These are phyloP conservation scores for Strigomonas oncopelti DNA, from an alignment of 208 protist species.

Conservation along the genomic window DNA sequence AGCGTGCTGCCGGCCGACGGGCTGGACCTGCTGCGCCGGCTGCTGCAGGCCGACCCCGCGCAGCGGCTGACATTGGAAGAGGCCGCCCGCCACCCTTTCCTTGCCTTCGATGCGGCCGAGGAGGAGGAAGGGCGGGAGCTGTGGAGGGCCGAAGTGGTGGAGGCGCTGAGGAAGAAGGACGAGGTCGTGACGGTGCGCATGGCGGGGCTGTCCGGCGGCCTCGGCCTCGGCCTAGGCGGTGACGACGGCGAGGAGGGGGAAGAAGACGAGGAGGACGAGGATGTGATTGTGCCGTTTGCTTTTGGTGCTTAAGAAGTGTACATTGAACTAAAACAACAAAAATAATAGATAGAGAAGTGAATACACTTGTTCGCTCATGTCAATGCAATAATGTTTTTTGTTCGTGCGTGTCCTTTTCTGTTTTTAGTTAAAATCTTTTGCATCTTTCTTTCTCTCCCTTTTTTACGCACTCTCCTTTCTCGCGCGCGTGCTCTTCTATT, in stretches of 20 bases:
- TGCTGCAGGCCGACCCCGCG: constrained; percentile 54
- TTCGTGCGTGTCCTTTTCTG: too few species aligned
- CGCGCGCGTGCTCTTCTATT: too few species aligned
- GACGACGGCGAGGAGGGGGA: constrained; percentile 14
- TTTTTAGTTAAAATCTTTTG: constrained; percentile 5
- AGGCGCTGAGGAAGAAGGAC: constrained; percentile 16
- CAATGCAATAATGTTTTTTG: too few species aligned
- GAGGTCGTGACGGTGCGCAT: constrained; percentile 22
- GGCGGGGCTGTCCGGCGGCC: constrained; percentile 1
- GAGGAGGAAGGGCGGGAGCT: constrained; percentile 35
- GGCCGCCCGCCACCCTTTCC: constrained; percentile 67
- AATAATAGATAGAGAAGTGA: too few species aligned
- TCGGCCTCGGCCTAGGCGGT: constrained; percentile 9
- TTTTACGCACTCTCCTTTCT: constrained; percentile 1
- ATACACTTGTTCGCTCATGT: too few species aligned
- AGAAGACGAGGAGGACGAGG: constrained; percentile 26
- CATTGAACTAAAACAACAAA: too few species aligned
- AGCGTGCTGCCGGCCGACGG: constrained; percentile 48
- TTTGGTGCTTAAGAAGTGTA: constrained; percentile 12
- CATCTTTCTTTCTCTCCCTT: constrained; percentile 9
- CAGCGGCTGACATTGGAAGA: constrained; percentile 53
- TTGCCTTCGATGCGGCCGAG: constrained; percentile 19
- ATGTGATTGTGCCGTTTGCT: constrained; percentile 13
- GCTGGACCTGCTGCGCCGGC: constrained; percentile 60
- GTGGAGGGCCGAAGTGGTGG: constrained; percentile 49